Conservation (phyloP, 1,284 basidiomycete species). For the Chondrostereum purpureum region DNA sequence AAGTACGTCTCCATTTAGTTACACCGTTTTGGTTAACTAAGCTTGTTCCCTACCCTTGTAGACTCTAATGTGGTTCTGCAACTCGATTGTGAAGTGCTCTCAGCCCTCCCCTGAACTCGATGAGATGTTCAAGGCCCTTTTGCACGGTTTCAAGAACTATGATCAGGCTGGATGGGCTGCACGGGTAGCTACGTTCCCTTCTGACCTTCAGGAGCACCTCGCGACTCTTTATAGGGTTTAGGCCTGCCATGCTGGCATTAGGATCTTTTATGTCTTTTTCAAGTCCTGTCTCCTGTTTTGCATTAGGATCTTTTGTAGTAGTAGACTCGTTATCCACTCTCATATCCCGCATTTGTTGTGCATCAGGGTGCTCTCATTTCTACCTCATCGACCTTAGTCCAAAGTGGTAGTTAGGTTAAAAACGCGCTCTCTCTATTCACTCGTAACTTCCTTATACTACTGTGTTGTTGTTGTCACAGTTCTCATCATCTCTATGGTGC, state of each 20-base stretch:
- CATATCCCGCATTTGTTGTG: no score
- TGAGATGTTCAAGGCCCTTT: slow-evolving; percentile 81
- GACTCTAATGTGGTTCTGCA: slow-evolving; percentile 93
- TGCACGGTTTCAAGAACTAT: slow-evolving; percentile 82
- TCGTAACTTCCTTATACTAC: no score
- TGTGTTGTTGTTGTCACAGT: no score
- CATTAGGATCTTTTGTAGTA: slow-evolving; percentile 1
- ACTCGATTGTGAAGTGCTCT: slow-evolving; percentile 93
- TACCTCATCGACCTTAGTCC: no score
- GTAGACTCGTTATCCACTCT: slow-evolving; percentile 24
- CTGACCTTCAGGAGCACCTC: slow-evolving; percentile 71
- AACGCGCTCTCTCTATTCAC: no score
- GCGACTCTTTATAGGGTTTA: slow-evolving; percentile 72
- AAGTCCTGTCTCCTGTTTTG: slow-evolving; percentile 12
- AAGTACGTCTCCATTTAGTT: slow-evolving; percentile 43
- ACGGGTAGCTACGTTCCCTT: slow-evolving; percentile 72
- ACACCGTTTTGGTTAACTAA: no score
- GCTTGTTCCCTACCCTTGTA: slow-evolving; percentile 24
- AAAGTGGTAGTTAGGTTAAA: no score
- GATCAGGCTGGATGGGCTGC: slow-evolving; percentile 73
- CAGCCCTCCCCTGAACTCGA: slow-evolving; percentile 85
- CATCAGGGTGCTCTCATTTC: no score
- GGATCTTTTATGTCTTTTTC: slow-evolving; percentile 10
- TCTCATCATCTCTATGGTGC: no score
- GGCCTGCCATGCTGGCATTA: slow-evolving; percentile 12